Conservation (phyloP, 2,329 filamentous ascomycete species). For the Stemphylium beticola region DNA sequence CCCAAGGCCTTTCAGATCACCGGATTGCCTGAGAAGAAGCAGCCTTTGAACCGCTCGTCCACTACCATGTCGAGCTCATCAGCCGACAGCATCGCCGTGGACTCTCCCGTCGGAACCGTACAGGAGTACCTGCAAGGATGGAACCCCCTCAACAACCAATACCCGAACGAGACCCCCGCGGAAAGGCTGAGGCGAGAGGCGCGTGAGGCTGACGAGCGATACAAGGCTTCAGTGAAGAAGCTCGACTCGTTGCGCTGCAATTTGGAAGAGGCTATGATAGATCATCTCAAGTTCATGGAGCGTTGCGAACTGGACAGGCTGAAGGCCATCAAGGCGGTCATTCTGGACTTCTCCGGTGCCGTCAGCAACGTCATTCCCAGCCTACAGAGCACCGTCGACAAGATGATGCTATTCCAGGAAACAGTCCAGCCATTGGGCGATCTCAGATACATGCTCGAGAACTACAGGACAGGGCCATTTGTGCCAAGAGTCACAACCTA, state of each 20-base stretch:
- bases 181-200: conserved; percentile 89
- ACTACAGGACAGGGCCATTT: conserved; percentile 93
- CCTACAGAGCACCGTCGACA: conserved; percentile 92
- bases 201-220: conserved; percentile 87
- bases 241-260: conserved; percentile 91
- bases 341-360: conserved; percentile 95
- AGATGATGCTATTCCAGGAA: conserved; percentile 99
- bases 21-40: conserved; percentile 88
- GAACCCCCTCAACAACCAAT: conserved; percentile 87
- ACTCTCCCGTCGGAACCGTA: conserved; percentile 83
- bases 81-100: conserved; percentile 60
- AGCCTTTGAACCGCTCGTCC: conserved; percentile 72
- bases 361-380: conserved; percentile 98
- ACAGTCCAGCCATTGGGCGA: conserved; percentile 94
- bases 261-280: conserved; percentile 92
- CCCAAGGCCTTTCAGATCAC: conserved; percentile 87
- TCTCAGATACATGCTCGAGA: conserved; percentile 91
- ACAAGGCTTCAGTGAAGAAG: conserved; percentile 84
- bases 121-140: conserved; percentile 90
- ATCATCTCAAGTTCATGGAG: conserved; percentile 94
- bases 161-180: conserved; percentile 91
- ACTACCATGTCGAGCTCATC: conserved; percentile 63
- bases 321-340: conserved; percentile 97
- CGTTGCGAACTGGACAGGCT: conserved; percentile 94
- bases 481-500: conserved; percentile 89